Conservation (phyloP, 345 rosid genomes). For the Corymbia maculata region DNA sequence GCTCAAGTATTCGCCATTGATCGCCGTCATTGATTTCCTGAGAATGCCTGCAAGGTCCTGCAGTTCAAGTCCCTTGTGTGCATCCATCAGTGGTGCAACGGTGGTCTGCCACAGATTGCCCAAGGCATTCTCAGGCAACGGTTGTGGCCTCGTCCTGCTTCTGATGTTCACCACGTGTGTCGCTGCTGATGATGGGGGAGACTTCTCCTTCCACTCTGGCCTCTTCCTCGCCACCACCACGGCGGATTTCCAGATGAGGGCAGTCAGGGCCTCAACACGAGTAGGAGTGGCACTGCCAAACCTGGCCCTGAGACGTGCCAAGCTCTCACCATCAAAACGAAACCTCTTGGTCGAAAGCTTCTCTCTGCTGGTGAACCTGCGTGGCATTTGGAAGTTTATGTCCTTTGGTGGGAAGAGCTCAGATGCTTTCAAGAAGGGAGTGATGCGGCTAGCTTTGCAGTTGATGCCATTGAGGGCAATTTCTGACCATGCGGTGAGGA, state of each 20-base stretch:
- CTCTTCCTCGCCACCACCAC: not conserved
- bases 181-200: not conserved
- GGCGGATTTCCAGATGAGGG: not conserved
- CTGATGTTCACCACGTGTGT: conserved; percentile 7
- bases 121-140: not conserved
- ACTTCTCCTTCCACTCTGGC: not conserved
- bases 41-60: not conserved
- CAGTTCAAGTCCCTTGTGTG: not conserved
- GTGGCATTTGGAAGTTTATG: not conserved
- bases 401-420: not conserved
- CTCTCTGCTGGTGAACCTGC: not conserved
- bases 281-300: not conserved
- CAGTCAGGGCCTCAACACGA: not conserved
- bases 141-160: not conserved
- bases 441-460: not conserved
- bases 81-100: not conserved
- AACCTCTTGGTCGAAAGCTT: not conserved
- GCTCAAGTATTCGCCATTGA: not conserved
- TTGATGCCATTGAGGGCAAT: not conserved
- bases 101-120: conserved; percentile 4
- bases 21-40: not conserved
- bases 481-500: not conserved
- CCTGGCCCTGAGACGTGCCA: not conserved
- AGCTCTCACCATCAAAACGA: not conserved
- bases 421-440: not conserved